Evolutionary conservation across 1,139 yeast species (phyloP).

Genomic region (Protomyces lactucae-debilis): DNA sequence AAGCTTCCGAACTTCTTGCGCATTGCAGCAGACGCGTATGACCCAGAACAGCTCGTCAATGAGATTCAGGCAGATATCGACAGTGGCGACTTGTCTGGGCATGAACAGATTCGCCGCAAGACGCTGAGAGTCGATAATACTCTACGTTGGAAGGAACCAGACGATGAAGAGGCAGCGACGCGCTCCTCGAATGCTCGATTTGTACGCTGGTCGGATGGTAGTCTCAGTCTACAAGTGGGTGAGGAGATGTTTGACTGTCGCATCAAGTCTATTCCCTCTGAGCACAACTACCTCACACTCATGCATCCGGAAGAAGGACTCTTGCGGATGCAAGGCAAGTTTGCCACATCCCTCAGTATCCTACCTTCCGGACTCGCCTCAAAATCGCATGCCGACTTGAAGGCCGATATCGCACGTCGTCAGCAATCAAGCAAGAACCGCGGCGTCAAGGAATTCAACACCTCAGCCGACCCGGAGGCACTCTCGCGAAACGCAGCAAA

Average conservation of each 20-base stretch:
- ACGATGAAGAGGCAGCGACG: slow-evolving; percentile 52
- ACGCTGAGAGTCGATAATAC: slow-evolving; percentile 60
- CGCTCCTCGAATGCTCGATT: slow-evolving; percentile 75
- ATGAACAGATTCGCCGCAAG: slow-evolving; percentile 2
- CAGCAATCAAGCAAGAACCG: slow-evolving; percentile 84
- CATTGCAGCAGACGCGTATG: not conserved
- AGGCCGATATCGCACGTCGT: slow-evolving; percentile 63
- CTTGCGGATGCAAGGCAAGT: slow-evolving; percentile 46
- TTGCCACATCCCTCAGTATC: slow-evolving; percentile 27
- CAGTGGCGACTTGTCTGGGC: not conserved
- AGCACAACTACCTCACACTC: slow-evolving; percentile 66
- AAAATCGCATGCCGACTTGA: slow-evolving; percentile 38
- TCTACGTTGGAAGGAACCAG: slow-evolving; percentile 75
- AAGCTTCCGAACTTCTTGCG: slow-evolving; percentile 3
- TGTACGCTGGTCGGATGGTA: slow-evolving; percentile 92
- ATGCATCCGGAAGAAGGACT: slow-evolving; percentile 70
- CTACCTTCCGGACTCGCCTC: slow-evolving; percentile 19
- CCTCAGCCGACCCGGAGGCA: slow-evolving; percentile 67
- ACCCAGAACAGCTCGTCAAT: not conserved
- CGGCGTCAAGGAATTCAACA: slow-evolving; percentile 74
- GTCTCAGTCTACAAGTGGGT: slow-evolving; percentile 78
- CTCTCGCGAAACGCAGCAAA: slow-evolving; percentile 55
- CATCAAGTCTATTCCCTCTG: slow-evolving; percentile 43
- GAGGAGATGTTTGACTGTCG: slow-evolving; percentile 76
- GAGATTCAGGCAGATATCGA: slow-evolving; percentile 2